Percentiles rank a stretch among this genome's conserved stretches.
These are phyloP conservation scores for Cutaneotrichosporon cutaneum DNA, from an alignment of 1,284 basidiomycete species.

Conservation along the genomic window DNA sequence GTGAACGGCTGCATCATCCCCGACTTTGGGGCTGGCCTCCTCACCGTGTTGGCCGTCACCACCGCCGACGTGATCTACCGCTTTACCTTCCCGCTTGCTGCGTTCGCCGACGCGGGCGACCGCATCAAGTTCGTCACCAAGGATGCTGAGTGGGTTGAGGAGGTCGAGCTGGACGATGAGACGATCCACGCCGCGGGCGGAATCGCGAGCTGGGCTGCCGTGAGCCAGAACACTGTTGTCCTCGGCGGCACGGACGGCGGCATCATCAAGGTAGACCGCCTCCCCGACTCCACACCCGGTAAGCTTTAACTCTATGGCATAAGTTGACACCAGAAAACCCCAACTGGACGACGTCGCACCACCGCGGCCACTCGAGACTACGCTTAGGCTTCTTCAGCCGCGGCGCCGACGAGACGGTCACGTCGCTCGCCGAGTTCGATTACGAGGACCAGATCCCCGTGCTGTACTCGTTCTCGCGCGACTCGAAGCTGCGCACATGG, in stretches of 20 bases:
- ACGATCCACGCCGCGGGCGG: slow-evolving; percentile 31
- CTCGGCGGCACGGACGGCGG: slow-evolving; percentile 68
- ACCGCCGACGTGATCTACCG: slow-evolving; percentile 71
- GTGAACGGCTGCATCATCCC: slow-evolving; percentile 58
- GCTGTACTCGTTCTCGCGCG: slow-evolving; percentile 82
- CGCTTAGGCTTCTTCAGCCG: slow-evolving; percentile 45
- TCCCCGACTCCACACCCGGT: slow-evolving; percentile 32
- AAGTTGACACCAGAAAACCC: slow-evolving; percentile 26
- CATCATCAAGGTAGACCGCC: slow-evolving; percentile 65
- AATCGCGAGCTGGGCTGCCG: slow-evolving; percentile 62
- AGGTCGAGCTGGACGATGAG: slow-evolving; percentile 42
- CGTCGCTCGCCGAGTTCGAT: slow-evolving; percentile 37
- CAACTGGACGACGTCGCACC: slow-evolving; percentile 39
- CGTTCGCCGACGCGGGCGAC: slow-evolving; percentile 28
- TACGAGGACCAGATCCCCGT: slow-evolving; percentile 60
- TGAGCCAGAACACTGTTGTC: slow-evolving; percentile 67
- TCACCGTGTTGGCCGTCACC: slow-evolving; percentile 72
- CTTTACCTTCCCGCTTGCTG: slow-evolving; percentile 61
- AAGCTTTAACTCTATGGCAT: slow-evolving; percentile 1
- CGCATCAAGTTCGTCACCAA: slow-evolving; percentile 34
- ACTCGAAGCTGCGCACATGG: slow-evolving; percentile 81
- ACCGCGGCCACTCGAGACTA: slow-evolving; percentile 38
- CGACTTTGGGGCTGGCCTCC: slow-evolving; percentile 58
- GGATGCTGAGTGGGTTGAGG: slow-evolving; percentile 41
- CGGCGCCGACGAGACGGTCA: slow-evolving; percentile 36